A percentile compares a stretch with the other conserved stretches of the same genome.
These are phyloP conservation scores for Lactarius vividus DNA, from an alignment of 768 basidiomycete genomes.

Conservation along the genomic window DNA sequence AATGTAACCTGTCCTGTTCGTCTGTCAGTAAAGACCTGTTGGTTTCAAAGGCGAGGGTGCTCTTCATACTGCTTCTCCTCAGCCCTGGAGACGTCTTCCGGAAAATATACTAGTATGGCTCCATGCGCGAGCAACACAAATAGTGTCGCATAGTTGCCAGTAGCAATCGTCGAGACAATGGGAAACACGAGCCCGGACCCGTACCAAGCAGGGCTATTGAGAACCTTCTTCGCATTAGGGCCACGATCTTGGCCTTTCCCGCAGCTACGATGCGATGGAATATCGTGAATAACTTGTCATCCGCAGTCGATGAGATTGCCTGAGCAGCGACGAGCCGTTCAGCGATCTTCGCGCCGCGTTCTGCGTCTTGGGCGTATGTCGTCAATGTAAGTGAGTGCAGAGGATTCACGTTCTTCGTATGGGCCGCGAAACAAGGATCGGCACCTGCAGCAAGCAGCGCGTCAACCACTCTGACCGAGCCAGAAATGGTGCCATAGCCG, in stretches of 20 bases:
- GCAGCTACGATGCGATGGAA: constrained; percentile 34
- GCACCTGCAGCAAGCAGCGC: constrained; percentile 48
- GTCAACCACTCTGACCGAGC: constrained; percentile 45
- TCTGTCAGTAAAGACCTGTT: neutral
- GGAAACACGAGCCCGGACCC: constrained; percentile 29
- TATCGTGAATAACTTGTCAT: constrained; percentile 32
- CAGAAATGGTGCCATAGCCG: constrained; percentile 49
- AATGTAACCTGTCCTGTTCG: neutral
- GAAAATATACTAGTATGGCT: constrained; percentile 30
- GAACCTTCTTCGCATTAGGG: constrained; percentile 34
- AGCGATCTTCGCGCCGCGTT: constrained; percentile 30
- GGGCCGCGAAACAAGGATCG: constrained; percentile 40
- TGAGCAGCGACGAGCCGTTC: constrained; percentile 34
- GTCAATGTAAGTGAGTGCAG: constrained; percentile 35
- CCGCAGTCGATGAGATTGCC: constrained; percentile 34
- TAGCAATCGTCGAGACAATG: constrained; percentile 32
- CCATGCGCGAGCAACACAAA: constrained; percentile 35
- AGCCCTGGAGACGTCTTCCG: constrained; percentile 32
- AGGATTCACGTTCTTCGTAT: constrained; percentile 29
- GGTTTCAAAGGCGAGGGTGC: neutral
- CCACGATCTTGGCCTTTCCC: constrained; percentile 30
- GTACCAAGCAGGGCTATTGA: constrained; percentile 31
- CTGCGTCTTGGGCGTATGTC: constrained; percentile 29
- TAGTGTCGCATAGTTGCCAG: constrained; percentile 31
- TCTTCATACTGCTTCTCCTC: constrained; percentile 26